A percentile compares a stretch with the other conserved stretches of the same genome.
Evolutionary conservation across 306 rosid species (phyloP).

Genomic region (Quercus wislizeni): DNA sequence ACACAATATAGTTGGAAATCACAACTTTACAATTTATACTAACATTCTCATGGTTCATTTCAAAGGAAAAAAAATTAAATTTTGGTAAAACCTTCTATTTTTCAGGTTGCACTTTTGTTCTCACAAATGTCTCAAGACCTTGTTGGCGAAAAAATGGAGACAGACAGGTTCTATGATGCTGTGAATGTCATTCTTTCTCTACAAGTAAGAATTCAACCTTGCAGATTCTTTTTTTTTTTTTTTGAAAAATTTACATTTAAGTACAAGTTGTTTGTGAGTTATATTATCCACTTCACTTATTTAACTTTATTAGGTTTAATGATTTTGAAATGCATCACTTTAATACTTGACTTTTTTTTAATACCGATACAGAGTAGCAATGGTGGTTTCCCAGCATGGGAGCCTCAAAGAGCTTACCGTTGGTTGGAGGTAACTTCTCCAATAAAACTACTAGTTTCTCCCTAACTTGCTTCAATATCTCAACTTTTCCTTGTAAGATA

Average conservation of each 20-base stretch:
- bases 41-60: neutral
- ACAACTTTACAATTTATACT: neutral
- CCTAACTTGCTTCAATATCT: too few species aligned
- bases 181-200: constrained; percentile 57
- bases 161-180: constrained; percentile 37
- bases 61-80: neutral
- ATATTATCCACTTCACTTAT: neutral
- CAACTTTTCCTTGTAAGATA: neutral
- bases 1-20: too few species aligned
- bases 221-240: neutral
- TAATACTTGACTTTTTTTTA: neutral
- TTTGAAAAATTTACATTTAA: neutral
- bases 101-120: constrained; percentile 46
- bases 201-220: constrained; percentile 24
- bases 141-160: constrained; percentile 26
- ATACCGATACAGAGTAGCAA: constrained; percentile 36
- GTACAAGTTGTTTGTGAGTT: too few species aligned
- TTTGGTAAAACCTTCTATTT: neutral
- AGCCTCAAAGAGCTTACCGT: constrained; percentile 46
- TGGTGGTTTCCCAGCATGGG: constrained; percentile 72
- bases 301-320: neutral
- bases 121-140: constrained; percentile 36
- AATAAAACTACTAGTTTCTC: too few species aligned
- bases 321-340: neutral
- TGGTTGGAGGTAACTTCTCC: constrained; percentile 19